Evolutionary conservation across 2,329 filamentous ascomycete genomes (phyloP).

Genomic region (Blastomyces emzantsi): DNA sequence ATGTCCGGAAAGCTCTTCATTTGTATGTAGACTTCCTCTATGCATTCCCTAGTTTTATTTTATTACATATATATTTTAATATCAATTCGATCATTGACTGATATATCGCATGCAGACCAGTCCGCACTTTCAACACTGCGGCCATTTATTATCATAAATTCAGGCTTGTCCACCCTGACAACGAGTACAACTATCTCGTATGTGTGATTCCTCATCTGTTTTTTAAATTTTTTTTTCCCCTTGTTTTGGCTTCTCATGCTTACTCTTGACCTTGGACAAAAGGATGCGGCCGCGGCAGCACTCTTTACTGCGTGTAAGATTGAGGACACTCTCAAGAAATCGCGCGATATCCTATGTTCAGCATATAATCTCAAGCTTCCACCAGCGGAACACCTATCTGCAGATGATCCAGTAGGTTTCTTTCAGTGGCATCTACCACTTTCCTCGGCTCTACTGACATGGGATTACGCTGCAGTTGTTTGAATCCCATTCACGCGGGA

Average conservation of each 20-base stretch:
- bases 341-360: slow-evolving; percentile 81
- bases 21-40: slow-evolving; percentile 48
- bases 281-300: slow-evolving; percentile 79
- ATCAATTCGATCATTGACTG: not conserved
- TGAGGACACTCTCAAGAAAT: slow-evolving; percentile 97
- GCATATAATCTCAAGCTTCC: slow-evolving; percentile 74
- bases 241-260: slow-evolving; percentile 4
- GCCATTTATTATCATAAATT: slow-evolving; percentile 93
- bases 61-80: slow-evolving; percentile 5
- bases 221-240: not conserved
- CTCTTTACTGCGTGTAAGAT: slow-evolving; percentile 94
- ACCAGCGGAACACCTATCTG: slow-evolving; percentile 57
- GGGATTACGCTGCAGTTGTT: slow-evolving; percentile 52
- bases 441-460: not conserved
- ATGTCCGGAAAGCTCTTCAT: slow-evolving; percentile 66
- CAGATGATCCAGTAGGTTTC: slow-evolving; percentile 66
- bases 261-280: slow-evolving; percentile 14
- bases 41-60: not conserved
- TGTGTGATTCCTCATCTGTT: slow-evolving; percentile 15
- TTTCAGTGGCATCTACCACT: not conserved
- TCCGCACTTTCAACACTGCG: slow-evolving; percentile 86
- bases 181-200: slow-evolving; percentile 66
- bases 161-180: slow-evolving; percentile 72
- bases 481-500: slow-evolving; percentile 65
- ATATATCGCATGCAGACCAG: slow-evolving; percentile 49